Evolutionary conservation across 768 basidiomycete genomes (phyloP), one percentile per base, ranked within the genome.

Genomic region (Mycena chlorophos): DNA sequence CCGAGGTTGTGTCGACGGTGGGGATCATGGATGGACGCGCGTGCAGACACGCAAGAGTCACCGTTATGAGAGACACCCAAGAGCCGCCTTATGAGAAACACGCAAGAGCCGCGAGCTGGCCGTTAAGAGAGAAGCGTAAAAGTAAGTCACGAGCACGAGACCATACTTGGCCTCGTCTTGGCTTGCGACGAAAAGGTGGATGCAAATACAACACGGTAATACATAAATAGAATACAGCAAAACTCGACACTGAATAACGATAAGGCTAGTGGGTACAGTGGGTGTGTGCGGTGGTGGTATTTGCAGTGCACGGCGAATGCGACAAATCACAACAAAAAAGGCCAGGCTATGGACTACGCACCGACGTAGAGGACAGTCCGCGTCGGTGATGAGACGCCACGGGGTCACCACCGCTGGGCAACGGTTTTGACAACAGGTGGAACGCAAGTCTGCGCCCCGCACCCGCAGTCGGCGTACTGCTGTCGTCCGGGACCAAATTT

Each of bases 401-500:
- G 23, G 73, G 68, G 29, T 71, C 65, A 56, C 80, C 76, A 52
- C 73, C 62, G 49, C 66, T 70, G 23, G 75, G 73, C 40, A 72
- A 64, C 39, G 78, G 77, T 72, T 85, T 88, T 52, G 85, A 79
- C 58, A 90, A 72, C 27, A 90, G 69, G 67, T 87, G 81, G 68
- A 90, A 88, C 2, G 82, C 82, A 65, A 89, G 77, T 62, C 88
- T 81, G 29, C 87, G 83, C 54, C 75, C 79, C 57, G 79, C 75
- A n/a, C 75, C 79, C 57, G 79, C 75, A n/a, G 78, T 80, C 42
- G 84, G 78, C 1, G 81, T 81, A 42, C 73, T 77, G 51, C 66
- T 76, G 49, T 77, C 78, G 62, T 80, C 78, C 59, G 73, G 66
- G 31, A 70, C 66, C 43, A 65, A n/a, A n/a, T n/a, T 58, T 51